Conservation (phyloP, 176 grass and related monocot species). For the Zoysia japonica region DNA sequence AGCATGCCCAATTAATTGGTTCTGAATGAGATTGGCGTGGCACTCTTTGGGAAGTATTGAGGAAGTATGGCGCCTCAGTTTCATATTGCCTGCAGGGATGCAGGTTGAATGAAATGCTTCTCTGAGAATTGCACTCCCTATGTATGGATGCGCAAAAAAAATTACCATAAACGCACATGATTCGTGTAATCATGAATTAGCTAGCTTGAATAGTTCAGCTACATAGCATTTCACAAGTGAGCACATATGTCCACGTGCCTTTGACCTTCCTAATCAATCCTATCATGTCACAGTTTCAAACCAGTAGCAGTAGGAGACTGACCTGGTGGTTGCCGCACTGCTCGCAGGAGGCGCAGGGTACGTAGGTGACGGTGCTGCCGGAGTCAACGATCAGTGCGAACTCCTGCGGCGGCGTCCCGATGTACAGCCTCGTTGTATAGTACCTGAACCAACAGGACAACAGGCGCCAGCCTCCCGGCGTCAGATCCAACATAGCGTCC, state of each 20-base stretch:
- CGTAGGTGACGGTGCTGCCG: constrained; percentile 97
- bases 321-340: constrained; percentile 98
- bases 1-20: not conserved
- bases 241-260: not conserved
- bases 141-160: not conserved
- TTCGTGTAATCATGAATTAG: not conserved
- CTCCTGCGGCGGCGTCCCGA: constrained; percentile 87
- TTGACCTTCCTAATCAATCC: constrained; percentile 19
- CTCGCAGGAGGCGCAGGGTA: constrained; percentile 90
- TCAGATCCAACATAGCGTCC: constrained; percentile 39
- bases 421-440: constrained; percentile 91
- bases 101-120: constrained; percentile 13
- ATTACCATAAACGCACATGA: not conserved
- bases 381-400: constrained; percentile 98
- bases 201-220: constrained; percentile 27
- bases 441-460: constrained; percentile 52
- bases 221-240: constrained; percentile 6
- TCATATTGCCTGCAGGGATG: not conserved
- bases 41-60: constrained; percentile 9
- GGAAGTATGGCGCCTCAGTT: not conserved
- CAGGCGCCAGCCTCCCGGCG: not conserved
- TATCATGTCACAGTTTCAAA: constrained; percentile 14
- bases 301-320: not conserved
- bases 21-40: constrained; percentile 1
- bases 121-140: not conserved